Evolutionary conservation across 129 eudicot genomes (phyloP), one percentile per base, ranked within the genome.

Genomic region (Chrysanthemum seticuspe): DNA sequence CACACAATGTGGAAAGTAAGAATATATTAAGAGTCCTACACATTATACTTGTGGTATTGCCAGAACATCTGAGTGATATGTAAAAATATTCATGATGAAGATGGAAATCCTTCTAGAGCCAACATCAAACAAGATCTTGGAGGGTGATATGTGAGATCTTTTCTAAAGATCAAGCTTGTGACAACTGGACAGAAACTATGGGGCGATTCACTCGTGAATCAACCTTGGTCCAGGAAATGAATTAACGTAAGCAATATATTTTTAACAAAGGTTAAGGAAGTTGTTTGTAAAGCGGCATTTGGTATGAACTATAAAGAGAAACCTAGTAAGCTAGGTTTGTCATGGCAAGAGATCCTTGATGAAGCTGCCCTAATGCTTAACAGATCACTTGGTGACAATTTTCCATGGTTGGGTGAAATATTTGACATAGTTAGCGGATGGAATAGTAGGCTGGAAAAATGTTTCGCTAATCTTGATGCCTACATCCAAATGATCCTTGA

Each of bases 401-500:
- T 76, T 68, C 80, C 74, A 7, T 27, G 66, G 66, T 6, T 67
- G 0, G 80, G 80, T 7, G 4, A 8, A 10, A 13, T 76, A 48
- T n/a, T 68, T 8, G 69, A 76, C 14, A 44, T 16, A 2, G 7
- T 76, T 67, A 76, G 74, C 3, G 74, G 80, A 10, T 76, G 59
- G 52, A 68, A 76, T 47, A n/a, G 52, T 18, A 68, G 2, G 75
- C 45, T 76, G 16, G 75, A 76, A 3, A 76, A 49, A 13, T 29
- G 63, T 16, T 68, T 59, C 61, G 6, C 29, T 12, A 69, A 68
- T 58, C 68, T 76, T 60, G 74, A 76, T 76, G 75, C 80, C 13
- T 76, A 65, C 59, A 76, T 76, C 13, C 61, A 76, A 21, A 49
- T 14, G 67, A 31, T 69, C 21, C 13, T 76, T 10, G 70, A 69